phyloP scores from a whole-genome alignment of 768 basidiomycete genomes.

The Nevesoporus exiguus region DNA sequence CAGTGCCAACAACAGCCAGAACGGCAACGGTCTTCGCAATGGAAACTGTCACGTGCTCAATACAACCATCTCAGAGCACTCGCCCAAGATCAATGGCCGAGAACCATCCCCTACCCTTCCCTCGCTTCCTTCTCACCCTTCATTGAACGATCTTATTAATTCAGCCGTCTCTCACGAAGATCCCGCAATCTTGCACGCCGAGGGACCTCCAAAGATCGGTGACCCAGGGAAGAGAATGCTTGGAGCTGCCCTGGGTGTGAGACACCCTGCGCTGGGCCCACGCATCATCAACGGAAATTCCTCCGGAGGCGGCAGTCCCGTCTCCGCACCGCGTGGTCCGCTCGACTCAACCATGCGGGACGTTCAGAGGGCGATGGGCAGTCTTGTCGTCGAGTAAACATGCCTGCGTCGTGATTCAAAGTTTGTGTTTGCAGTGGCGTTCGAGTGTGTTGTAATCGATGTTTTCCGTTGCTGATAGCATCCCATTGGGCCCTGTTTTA shows the following conservation, averaged over 20 bases:
- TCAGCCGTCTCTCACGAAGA: constrained; percentile 60
- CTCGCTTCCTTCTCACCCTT: constrained; percentile 76
- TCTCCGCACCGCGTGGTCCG: constrained; percentile 32
- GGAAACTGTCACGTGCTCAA: constrained; percentile 38
- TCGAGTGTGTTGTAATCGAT: constrained; percentile 19
- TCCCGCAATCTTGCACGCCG: constrained; percentile 58
- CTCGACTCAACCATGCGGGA: constrained; percentile 60
- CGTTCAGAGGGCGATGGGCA: constrained; percentile 73
- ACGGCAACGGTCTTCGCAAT: constrained; percentile 29
- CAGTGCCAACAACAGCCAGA: constrained; percentile 38
- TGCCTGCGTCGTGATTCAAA: constrained; percentile 6
- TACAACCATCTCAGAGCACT: constrained; percentile 50
- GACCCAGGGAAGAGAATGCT: constrained; percentile 90
- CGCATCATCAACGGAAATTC: constrained; percentile 47
- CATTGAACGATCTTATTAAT: constrained; percentile 79
- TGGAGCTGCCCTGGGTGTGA: constrained; percentile 77
- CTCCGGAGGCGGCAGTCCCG: constrained; percentile 32
- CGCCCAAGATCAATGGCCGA: constrained; percentile 43
- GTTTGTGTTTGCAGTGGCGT: constrained; percentile 18
- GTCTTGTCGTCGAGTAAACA: constrained; percentile 68
- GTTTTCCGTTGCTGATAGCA: constrained; percentile 21
- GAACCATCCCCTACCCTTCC: constrained; percentile 84
- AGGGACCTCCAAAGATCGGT: constrained; percentile 74
- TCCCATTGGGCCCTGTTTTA: constrained; percentile 18
- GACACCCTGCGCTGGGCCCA: constrained; percentile 71